Base-by-base conservation (phyloP, 495 filamentous ascomycete genomes). In the Penicillium chermesinum region DNA sequence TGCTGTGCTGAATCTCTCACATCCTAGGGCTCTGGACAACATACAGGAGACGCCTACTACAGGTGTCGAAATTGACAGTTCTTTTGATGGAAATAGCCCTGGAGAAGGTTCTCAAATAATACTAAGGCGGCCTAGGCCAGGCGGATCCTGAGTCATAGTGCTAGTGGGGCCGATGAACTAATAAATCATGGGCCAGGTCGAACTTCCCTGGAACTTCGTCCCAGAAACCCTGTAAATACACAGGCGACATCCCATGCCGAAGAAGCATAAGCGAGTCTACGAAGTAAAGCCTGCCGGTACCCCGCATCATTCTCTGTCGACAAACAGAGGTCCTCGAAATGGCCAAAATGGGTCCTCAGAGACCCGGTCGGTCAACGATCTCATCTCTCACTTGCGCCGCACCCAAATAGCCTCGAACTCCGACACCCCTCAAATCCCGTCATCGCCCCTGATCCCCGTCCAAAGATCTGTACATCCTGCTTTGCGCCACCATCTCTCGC, bases 401-500 rank as follows among this genome's bases (percentile, higher is more conserved):
- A 74, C 71, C 1, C 74, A 76, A 49, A 57, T 63, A 1, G 47
- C 58, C 0, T 19, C n/a, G 17, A 15, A 59, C 3, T 37, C 59
- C 7, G 57, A 66, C 0, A 48, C 38, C 6, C 15, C 46, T 17
- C 8, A 54, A 14, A 58, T 30, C 5, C 15, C 16, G 5, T 36
- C 55, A 1, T 50, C 50, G 6, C 54, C 45, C n/a, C n/a, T n/a
- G n/a, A n/a, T 38, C 45, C 7, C 47, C 54, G 7, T 47, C 1
- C 60, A 61, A 15, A 65, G 70, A 40, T 75, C 77, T 0, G 70
- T 84, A 1, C 80, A 79, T 45, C 79, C 79, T 0, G 71, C 72
- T 12, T 55, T 82, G 15, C 62, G 77, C 20, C 71, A 78, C 25
- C 76, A 91, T 35, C 74, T 91, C 22, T 77, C 85, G 38, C 70